These are phyloP conservation scores for Penicillium decumbens DNA, from an alignment of 2,329 filamentous ascomycete genomes.

Conservation along the genomic window DNA sequence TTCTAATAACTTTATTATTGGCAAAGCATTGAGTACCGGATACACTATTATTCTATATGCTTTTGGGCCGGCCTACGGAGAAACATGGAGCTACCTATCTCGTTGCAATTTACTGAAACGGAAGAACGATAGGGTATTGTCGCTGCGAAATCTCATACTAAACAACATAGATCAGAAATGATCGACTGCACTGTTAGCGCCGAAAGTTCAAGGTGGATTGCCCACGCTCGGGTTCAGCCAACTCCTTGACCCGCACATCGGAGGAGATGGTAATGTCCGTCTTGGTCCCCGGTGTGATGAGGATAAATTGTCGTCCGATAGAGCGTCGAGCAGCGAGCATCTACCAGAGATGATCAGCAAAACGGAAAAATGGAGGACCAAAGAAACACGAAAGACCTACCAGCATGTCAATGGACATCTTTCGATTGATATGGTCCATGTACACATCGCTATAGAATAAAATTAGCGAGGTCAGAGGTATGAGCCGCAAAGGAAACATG, in stretches of 20 bases:
- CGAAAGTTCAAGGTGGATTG: slow-evolving; percentile 39
- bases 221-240: slow-evolving; percentile 45
- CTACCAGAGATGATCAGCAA: slow-evolving; percentile 41
- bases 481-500: neutral
- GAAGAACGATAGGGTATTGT: neutral
- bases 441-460: slow-evolving; percentile 67
- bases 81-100: no score
- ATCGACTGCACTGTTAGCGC: slow-evolving; percentile 8
- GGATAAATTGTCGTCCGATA: slow-evolving; percentile 87
- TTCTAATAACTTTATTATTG: no score
- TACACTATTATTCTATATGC: no score
- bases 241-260: slow-evolving; percentile 45
- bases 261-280: slow-evolving; percentile 44
- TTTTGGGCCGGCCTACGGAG: no score
- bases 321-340: slow-evolving; percentile 79
- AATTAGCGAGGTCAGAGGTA: slow-evolving; percentile 12
- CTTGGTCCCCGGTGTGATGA: slow-evolving; percentile 92
- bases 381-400: slow-evolving; percentile 48
- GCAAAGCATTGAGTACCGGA: no score
- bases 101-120: neutral
- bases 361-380: slow-evolving; percentile 1
- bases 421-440: slow-evolving; percentile 96
- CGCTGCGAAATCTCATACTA: neutral
- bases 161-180: neutral
- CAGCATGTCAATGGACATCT: slow-evolving; percentile 89